A percentile compares a stretch with the other conserved stretches of the same genome.
phyloP scores from a whole-genome alignment of 140 eudicot species.

The Senecio squalidus region DNA sequence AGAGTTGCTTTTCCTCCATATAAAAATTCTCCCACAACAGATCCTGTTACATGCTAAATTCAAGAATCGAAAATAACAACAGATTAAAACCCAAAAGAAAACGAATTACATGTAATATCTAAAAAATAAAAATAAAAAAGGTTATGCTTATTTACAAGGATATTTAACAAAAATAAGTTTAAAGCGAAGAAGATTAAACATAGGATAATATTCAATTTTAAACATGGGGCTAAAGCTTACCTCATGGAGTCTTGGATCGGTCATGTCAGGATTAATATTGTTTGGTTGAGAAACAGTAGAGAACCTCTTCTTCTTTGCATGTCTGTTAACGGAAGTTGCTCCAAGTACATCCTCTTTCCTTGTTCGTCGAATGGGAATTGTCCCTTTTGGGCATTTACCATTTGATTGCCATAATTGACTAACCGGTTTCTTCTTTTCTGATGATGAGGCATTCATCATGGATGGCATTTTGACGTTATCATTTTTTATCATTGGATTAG shows the following conservation, averaged over 20 bases:
- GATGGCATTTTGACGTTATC: slow-evolving; percentile 27
- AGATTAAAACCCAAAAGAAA: neutral
- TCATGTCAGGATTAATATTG: slow-evolving; percentile 43
- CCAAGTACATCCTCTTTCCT: slow-evolving; percentile 57
- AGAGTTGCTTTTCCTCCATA: slow-evolving; percentile 84
- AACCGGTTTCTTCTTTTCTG: slow-evolving; percentile 7
- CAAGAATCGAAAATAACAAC: slow-evolving; percentile 32
- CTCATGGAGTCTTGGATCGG: slow-evolving; percentile 49
- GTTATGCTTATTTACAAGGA: no score
- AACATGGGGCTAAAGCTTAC: slow-evolving; percentile 5
- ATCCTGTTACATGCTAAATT: slow-evolving; percentile 76
- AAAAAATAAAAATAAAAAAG: no score
- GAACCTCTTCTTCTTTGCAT: slow-evolving; percentile 45
- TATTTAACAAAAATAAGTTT: no score
- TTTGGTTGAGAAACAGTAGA: slow-evolving; percentile 30
- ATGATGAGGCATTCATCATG: slow-evolving; percentile 22
- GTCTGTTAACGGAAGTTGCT: slow-evolving; percentile 51
- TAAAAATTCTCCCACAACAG: slow-evolving; percentile 60
- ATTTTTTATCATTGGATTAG: slow-evolving; percentile 48
- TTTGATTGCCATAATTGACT: slow-evolving; percentile 59
- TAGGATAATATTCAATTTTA: no score
- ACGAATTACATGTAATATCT: neutral
- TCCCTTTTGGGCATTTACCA: slow-evolving; percentile 60
- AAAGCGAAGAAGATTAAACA: neutral
- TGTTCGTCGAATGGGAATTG: slow-evolving; percentile 68